phyloP scores from a whole-genome alignment of 2,329 filamentous ascomycete genomes.

The Stagonosporopsis vannaccii region DNA sequence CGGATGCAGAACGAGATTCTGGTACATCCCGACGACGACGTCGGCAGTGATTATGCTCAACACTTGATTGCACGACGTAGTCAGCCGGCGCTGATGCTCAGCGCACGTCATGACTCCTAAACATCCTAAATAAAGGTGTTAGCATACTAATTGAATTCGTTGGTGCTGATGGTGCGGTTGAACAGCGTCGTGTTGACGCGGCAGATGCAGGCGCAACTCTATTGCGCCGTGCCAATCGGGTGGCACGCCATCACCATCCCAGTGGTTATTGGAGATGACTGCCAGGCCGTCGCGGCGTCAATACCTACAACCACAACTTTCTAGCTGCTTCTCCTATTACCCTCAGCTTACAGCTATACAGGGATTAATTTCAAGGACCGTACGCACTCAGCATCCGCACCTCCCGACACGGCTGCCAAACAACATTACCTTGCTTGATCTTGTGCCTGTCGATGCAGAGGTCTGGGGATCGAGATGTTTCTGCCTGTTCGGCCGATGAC shows the following conservation, averaged over 20 bases:
- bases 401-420: no score
- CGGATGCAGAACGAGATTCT: slow-evolving; percentile 9
- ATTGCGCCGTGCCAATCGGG: neutral
- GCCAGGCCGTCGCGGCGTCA: neutral
- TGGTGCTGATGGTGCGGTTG: neutral
- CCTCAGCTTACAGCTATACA: neutral
- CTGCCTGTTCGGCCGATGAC: no score
- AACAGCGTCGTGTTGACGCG: slow-evolving; percentile 1
- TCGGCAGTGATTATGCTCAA: neutral
- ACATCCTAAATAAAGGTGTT: neutral
- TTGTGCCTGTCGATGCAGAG: no score
- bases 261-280: neutral
- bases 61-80: slow-evolving; percentile 2
- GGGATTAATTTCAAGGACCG: no score
- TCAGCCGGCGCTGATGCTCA: slow-evolving; percentile 4
- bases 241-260: neutral
- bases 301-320: neutral
- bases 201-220: slow-evolving; percentile 1
- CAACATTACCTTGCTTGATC: neutral
- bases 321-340: no score
- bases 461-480: no score
- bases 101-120: slow-evolving; percentile 8
- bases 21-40: neutral
- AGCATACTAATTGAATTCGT: neutral
- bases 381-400: no score